A percentile compares a stretch with the other conserved stretches of the same genome.
These are phyloP conservation scores for Colletotrichum siamense DNA, from an alignment of 2,329 filamentous ascomycete genomes.

Conservation along the genomic window DNA sequence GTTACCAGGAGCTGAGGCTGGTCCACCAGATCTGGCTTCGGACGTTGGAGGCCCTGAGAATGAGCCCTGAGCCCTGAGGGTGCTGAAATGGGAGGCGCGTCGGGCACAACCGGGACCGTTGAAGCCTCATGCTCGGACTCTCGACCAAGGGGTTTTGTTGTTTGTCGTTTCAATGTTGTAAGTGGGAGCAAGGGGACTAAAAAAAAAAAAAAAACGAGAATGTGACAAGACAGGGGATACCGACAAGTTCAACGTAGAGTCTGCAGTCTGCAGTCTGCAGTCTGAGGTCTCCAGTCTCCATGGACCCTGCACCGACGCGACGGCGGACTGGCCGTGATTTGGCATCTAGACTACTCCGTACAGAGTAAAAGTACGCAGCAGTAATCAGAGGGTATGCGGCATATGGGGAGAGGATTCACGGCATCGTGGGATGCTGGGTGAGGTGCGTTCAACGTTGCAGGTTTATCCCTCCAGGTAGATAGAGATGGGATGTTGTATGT, in stretches of 20 bases:
- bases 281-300: background rate
- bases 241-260: background rate
- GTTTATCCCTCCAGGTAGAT: background rate
- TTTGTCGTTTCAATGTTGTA: background rate
- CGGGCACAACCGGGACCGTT: background rate
- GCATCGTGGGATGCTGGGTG: background rate
- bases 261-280: background rate
- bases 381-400: background rate
- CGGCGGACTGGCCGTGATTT: background rate
- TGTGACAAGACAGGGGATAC: background rate
- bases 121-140: background rate
- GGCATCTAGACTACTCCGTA: background rate
- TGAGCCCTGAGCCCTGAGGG: background rate
- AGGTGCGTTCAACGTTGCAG: background rate
- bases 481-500: background rate
- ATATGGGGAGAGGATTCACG: background rate
- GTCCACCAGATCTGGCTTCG: constrained; percentile 16
- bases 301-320: background rate
- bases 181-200: background rate
- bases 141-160: background rate
- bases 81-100: background rate
- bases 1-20: constrained; percentile 12
- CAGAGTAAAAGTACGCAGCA: background rate
- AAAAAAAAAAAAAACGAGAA: background rate
- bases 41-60: background rate